These are phyloP conservation scores for Arctostaphylos glauca DNA, from an alignment of 148 eudicot species.

Conservation along the genomic window DNA sequence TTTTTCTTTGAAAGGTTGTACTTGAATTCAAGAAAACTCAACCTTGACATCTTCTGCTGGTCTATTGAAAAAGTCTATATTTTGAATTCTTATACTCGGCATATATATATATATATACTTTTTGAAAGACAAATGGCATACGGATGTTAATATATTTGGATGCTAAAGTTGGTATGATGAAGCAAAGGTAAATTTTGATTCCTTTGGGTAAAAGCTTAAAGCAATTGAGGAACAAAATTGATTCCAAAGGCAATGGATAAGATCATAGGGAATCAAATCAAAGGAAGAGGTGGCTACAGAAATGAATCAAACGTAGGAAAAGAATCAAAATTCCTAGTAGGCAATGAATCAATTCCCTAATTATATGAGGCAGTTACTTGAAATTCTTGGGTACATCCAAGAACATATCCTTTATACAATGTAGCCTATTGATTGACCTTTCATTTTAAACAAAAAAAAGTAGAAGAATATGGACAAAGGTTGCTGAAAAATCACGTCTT, in stretches of 20 bases:
- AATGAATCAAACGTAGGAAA: background rate
- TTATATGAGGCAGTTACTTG: background rate
- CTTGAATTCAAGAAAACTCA: constrained; percentile 60
- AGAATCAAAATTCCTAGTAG: constrained; percentile 4
- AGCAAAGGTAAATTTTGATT: constrained; percentile 9
- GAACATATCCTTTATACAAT: background rate
- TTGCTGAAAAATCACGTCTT: constrained; percentile 1
- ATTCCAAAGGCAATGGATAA: background rate
- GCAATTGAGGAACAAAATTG: background rate
- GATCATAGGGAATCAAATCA: background rate
- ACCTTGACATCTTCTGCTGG: constrained; percentile 32
- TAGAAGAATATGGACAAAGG: background rate
- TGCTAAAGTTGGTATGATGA: constrained; percentile 7
- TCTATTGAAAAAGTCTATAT: background rate
- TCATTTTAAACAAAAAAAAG: background rate
- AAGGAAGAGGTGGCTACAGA: background rate
- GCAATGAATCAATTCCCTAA: constrained; percentile 8
- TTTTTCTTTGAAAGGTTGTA: constrained; percentile 50
- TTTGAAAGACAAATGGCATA: background rate
- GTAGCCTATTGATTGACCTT: background rate
- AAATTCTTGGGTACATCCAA: background rate
- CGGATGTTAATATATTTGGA: background rate
- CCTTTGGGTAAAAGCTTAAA: background rate
- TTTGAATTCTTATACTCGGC: background rate
- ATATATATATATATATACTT: background rate